A percentile compares a stretch with the other conserved stretches of the same genome.
Conservation (phyloP, 2,329 filamentous ascomycete genomes). For the Diaporthe sp. region DNA sequence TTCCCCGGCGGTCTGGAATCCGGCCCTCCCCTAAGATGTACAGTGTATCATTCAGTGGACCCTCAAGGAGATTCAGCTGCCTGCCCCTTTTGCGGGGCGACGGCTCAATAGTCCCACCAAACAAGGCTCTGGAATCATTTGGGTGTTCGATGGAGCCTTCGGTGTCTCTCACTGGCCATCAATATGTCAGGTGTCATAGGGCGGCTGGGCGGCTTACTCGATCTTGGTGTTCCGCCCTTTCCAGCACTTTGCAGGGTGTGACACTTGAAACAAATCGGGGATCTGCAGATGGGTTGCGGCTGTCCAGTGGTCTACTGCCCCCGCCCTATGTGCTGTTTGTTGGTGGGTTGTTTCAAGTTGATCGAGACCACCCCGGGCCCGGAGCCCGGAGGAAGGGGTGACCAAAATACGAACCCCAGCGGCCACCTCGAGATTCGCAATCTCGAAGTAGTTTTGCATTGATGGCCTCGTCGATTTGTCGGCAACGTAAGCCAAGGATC, state of each 20-base stretch:
- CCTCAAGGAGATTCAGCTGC: background rate
- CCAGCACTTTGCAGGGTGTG: constrained; percentile 25
- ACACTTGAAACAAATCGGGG: constrained; percentile 28
- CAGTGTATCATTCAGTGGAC: constrained; percentile 10
- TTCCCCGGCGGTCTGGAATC: constrained; percentile 34
- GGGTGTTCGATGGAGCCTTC: constrained; percentile 17
- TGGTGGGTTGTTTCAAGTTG: constrained; percentile 32
- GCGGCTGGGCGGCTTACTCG: constrained; percentile 23
- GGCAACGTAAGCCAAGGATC: constrained; percentile 24
- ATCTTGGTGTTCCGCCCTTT: constrained; percentile 22
- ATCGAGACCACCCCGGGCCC: constrained; percentile 13
- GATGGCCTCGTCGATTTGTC: constrained; percentile 20
- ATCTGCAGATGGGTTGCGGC: constrained; percentile 33
- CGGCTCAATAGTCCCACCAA: constrained; percentile 18
- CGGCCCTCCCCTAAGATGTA: background rate
- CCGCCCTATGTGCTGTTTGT: constrained; percentile 4
- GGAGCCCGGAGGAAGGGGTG: background rate
- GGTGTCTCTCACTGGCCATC: background rate
- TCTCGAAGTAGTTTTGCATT: constrained; percentile 34
- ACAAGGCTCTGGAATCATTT: constrained; percentile 27
- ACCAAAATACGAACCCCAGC: constrained; percentile 3
- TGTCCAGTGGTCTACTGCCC: constrained; percentile 4
- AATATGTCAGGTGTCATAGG: background rate
- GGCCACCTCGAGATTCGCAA: constrained; percentile 19
- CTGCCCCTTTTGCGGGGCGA: constrained; percentile 30